These are phyloP conservation scores for Elsinoe ampelina DNA, from an alignment of 2,329 filamentous ascomycete species.

Conservation along the genomic window DNA sequence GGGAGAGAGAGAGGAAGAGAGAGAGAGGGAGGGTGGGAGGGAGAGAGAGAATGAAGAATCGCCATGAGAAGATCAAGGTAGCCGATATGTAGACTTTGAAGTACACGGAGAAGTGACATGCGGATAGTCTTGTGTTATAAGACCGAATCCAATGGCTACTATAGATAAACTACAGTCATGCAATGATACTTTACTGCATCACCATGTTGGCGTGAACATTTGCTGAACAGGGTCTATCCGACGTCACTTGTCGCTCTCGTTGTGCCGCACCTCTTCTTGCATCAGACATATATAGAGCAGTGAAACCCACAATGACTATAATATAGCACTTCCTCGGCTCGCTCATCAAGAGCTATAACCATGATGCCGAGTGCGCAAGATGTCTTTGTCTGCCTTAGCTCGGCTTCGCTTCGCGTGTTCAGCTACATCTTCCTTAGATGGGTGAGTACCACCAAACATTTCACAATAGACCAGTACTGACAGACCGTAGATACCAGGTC, in stretches of 20 bases:
- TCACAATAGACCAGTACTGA: neutral
- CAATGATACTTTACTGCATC: too few species aligned
- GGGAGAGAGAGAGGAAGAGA: too few species aligned
- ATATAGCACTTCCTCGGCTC: neutral
- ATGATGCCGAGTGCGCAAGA: neutral
- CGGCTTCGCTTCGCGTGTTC: conserved; percentile 20
- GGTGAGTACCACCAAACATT: conserved; percentile 21
- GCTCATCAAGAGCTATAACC: neutral
- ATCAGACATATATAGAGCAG: neutral
- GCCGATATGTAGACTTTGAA: too few species aligned
- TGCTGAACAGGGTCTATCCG: neutral
- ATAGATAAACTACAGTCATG: too few species aligned
- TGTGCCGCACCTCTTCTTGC: neutral
- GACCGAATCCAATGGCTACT: too few species aligned
- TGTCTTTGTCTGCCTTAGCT: conserved; percentile 17
- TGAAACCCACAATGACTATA: neutral
- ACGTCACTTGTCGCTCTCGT: neutral
- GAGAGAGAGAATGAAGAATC: too few species aligned
- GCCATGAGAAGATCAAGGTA: too few species aligned
- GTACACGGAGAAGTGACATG: too few species aligned
- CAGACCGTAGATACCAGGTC: conserved; percentile 27
- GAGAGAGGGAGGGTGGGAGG: too few species aligned
- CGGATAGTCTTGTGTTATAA: too few species aligned
- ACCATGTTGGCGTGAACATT: too few species aligned
- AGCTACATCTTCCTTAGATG: conserved; percentile 30